phyloP scores from a whole-genome alignment of 139 green algal genomes.

The Trebouxia sp. region DNA sequence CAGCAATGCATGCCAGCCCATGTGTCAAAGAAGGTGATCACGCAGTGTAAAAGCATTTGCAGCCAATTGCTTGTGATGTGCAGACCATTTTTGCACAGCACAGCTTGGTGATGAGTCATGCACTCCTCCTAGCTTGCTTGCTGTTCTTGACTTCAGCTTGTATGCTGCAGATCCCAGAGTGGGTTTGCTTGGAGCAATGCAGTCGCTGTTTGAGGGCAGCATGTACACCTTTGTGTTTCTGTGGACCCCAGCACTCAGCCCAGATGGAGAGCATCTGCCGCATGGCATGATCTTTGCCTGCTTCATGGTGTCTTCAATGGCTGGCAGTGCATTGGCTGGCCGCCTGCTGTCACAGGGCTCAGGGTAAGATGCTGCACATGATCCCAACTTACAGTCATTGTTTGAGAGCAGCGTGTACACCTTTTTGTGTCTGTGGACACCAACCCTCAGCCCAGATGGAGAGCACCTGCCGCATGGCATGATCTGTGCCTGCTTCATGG shows the following conservation, averaged over 20 bases:
- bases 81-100: no score
- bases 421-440: conserved; percentile 98
- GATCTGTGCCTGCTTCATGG: conserved; percentile 97
- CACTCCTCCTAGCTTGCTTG: no score
- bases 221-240: conserved; percentile 99
- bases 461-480: conserved; percentile 94
- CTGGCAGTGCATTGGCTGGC: conserved; percentile 69
- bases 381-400: conserved; percentile 40
- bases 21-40: no score
- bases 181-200: conserved; percentile 87
- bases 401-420: conserved; percentile 98
- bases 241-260: conserved; percentile 91
- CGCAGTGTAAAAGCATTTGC: no score
- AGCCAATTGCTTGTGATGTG: no score
- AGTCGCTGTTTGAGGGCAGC: conserved; percentile 91
- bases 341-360: conserved; percentile 46
- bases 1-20: no score
- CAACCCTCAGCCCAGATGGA: conserved; percentile 78
- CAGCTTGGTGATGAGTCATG: no score
- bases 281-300: conserved; percentile 96
- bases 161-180: conserved; percentile 68
- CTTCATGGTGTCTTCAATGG: conserved; percentile 96
- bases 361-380: conserved; percentile 29
- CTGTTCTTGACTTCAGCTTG: conserved; percentile 32
- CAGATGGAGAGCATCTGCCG: conserved; percentile 85